These are phyloP conservation scores for Mycena capillaripes DNA, from an alignment of 768 basidiomycete species.

Conservation along the genomic window DNA sequence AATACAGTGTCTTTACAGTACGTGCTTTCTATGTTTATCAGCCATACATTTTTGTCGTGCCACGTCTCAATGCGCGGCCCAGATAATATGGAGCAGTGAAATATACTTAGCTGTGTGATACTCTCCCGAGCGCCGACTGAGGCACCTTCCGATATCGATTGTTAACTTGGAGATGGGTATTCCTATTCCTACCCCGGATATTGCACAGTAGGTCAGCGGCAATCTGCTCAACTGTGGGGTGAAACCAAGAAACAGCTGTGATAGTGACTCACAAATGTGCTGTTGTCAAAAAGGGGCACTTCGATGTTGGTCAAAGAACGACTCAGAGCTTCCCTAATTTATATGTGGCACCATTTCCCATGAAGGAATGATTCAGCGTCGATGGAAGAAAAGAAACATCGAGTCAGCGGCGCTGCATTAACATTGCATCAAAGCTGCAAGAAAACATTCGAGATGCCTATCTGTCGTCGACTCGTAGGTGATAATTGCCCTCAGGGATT, in stretches of 20 bases:
- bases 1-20: background rate
- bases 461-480: background rate
- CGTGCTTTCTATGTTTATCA: constrained; percentile 21
- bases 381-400: background rate
- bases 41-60: background rate
- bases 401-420: background rate
- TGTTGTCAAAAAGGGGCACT: background rate
- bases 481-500: background rate
- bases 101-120: constrained; percentile 19
- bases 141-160: background rate
- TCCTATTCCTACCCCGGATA: background rate
- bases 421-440: background rate
- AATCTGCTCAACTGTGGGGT: constrained; percentile 20
- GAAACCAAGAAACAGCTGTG: constrained; percentile 9
- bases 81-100: background rate
- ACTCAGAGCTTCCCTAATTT: background rate
- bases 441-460: background rate
- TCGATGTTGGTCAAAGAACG: constrained; percentile 6
- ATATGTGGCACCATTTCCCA: background rate
- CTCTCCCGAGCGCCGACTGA: background rate
- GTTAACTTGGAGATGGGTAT: constrained; percentile 10
- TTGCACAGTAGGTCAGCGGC: constrained; percentile 2
- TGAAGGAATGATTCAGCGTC: background rate
- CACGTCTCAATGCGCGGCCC: background rate
- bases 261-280: background rate